phyloP scores from a whole-genome alignment of 306 rosid species.

The Ochetophila trinervis region DNA sequence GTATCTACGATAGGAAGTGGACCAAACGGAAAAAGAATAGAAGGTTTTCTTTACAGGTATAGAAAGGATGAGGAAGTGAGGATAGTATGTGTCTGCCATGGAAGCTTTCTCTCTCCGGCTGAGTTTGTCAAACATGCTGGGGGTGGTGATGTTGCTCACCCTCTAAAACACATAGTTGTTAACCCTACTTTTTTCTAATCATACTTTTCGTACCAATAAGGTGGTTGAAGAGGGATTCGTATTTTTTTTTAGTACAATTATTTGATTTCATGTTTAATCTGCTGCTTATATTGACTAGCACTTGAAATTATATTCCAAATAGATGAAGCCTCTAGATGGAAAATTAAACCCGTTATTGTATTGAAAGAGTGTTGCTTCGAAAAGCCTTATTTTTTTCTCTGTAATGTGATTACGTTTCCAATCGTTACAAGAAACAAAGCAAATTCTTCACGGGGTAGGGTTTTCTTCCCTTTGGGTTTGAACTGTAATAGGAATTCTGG shows the following conservation, averaged over 20 bases:
- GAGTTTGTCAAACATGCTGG: slow-evolving; percentile 85
- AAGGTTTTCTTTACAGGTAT: slow-evolving; percentile 76
- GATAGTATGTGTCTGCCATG: slow-evolving; percentile 77
- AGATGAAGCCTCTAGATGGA: slow-evolving; percentile 15
- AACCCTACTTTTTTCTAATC: slow-evolving; percentile 35
- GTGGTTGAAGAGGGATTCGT: slow-evolving; percentile 1
- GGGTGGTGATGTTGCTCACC: slow-evolving; percentile 55
- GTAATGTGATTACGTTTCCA: not conserved
- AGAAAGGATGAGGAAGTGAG: slow-evolving; percentile 72
- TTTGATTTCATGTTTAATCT: not conserved
- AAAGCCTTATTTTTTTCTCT: too few relatives aligned
- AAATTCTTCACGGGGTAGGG: too few relatives aligned
- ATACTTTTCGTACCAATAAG: not conserved
- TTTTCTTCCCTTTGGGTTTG: too few relatives aligned
- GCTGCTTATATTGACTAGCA: slow-evolving; percentile 8
- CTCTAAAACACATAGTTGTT: slow-evolving; percentile 69
- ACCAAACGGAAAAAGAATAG: slow-evolving; percentile 56
- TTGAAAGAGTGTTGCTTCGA: too few relatives aligned
- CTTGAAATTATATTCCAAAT: slow-evolving; percentile 1
- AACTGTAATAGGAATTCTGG: too few relatives aligned
- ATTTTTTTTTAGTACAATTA: not conserved
- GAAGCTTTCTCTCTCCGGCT: slow-evolving; percentile 63
- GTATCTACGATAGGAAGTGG: slow-evolving; percentile 61
- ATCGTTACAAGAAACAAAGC: too few relatives aligned
- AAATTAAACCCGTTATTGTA: not conserved